phyloP scores from a whole-genome alignment of 1,139 yeast species.

The Maudiozyma humilis region DNA sequence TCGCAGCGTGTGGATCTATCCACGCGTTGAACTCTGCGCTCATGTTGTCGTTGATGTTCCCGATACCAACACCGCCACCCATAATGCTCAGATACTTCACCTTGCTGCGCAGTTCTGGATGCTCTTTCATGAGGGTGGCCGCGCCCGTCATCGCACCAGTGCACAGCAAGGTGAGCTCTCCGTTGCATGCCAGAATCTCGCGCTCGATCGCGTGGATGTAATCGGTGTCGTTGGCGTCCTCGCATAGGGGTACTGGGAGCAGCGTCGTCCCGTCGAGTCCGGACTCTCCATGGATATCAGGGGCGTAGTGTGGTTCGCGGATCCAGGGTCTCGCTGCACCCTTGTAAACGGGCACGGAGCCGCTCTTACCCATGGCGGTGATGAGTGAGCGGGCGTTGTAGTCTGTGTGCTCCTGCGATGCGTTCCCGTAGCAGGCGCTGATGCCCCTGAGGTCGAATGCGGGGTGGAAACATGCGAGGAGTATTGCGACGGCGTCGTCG shows the following conservation, averaged over 20 bases:
- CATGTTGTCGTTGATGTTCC: conserved; percentile 40
- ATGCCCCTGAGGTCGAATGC: conserved; percentile 58
- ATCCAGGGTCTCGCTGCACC: conserved; percentile 56
- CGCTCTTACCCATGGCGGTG: conserved; percentile 44
- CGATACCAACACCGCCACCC: conserved; percentile 61
- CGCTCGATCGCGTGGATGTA: conserved; percentile 50
- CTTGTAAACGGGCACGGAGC: conserved; percentile 52
- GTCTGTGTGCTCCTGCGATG: conserved; percentile 59
- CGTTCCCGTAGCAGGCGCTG: conserved; percentile 78
- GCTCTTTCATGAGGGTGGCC: conserved; percentile 42
- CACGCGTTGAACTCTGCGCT: conserved; percentile 73
- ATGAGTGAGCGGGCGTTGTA: conserved; percentile 59
- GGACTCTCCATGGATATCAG: conserved; percentile 60
- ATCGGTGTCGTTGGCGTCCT: conserved; percentile 27
- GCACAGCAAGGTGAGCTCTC: conserved; percentile 50
- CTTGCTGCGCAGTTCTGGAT: conserved; percentile 44
- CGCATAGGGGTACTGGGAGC: conserved; percentile 42
- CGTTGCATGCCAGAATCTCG: conserved; percentile 39
- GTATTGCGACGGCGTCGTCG: conserved; percentile 76
- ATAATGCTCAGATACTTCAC: conserved; percentile 52
- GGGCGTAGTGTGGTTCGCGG: conserved; percentile 41
- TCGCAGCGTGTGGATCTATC: conserved; percentile 72
- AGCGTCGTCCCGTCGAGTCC: conserved; percentile 69
- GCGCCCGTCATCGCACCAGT: conserved; percentile 72
- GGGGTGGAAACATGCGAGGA: conserved; percentile 54